A percentile compares a stretch with the other conserved stretches of the same genome.
phyloP scores from a whole-genome alignment of 306 rosid species.

The Castanea crenata region DNA sequence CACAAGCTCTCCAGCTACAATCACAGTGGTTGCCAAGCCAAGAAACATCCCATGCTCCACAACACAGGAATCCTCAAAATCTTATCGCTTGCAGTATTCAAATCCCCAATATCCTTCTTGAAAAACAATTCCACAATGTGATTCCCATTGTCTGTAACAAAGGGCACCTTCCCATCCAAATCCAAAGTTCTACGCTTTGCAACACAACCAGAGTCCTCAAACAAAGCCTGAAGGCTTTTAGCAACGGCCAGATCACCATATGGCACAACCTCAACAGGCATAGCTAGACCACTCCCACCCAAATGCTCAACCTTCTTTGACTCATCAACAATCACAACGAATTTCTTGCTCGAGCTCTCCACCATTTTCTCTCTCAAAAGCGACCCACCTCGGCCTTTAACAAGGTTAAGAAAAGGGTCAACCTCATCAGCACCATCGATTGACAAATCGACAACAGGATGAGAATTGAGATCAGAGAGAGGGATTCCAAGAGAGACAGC shows the following conservation, averaged over 20 bases:
- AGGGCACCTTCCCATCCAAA: constrained; percentile 40
- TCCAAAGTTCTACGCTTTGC: constrained; percentile 57
- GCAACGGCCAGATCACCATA: constrained; percentile 26
- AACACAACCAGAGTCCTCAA: constrained; percentile 56
- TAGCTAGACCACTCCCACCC: constrained; percentile 75
- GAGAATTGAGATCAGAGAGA: constrained; percentile 65
- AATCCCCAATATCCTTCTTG: constrained; percentile 64
- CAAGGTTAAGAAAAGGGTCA: constrained; percentile 65
- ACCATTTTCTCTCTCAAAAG: constrained; percentile 83
- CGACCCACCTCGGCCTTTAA: constrained; percentile 90
- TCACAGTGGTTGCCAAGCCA: constrained; percentile 83
- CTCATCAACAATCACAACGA: constrained; percentile 80
- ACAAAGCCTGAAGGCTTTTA: constrained; percentile 42
- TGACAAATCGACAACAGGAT: constrained; percentile 69
- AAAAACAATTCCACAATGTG: constrained; percentile 75
- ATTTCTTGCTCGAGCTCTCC: constrained; percentile 69
- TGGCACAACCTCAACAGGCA: constrained; percentile 78
- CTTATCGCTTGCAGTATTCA: constrained; percentile 65
- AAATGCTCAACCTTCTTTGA: constrained; percentile 61
- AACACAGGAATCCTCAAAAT: constrained; percentile 71
- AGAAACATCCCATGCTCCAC: constrained; percentile 94
- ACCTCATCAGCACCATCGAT: constrained; percentile 97
- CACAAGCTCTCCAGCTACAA: constrained; percentile 78
- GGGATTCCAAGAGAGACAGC: constrained; percentile 74
- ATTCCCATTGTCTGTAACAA: constrained; percentile 75